Base-by-base conservation (phyloP, 73 alveolate genomes). In the Halteria grandinella region DNA sequence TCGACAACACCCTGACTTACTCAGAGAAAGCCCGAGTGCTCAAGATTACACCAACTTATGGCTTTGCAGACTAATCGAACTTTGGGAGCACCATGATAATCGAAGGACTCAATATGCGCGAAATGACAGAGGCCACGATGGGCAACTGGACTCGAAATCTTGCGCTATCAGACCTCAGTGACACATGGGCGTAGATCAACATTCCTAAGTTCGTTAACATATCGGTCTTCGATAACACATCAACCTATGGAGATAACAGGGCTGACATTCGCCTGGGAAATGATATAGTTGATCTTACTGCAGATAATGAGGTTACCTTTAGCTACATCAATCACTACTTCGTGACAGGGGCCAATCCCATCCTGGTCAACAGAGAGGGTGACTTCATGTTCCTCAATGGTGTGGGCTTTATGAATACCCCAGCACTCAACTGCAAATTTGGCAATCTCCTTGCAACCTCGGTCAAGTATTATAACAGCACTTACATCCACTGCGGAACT, bases 381-480 rank as follows among this genome's bases (percentile, higher is more conserved):
- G 28, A 52, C 31, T 47, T 29, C 3, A 55, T 73, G 23, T 23
- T 57, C 8, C 32, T 73, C 50, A 12, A 2, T 15, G 85, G 85
- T 11, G 85, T 31, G 10, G 34, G 66, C 11, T 54, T 73, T 53
- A 25, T 52, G 21, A 32, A 73, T 40, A 54, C 85, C 1, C 74
- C 69, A 3, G 11, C 58, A 6, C 49, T 73, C 8, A 73, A 73
- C 41, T 73, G 85, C 31, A 73, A 53, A 73, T 73, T 73, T 55
- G 85, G 85, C 4, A 54, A n/a, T 17, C 14, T 8, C 4, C 39
- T 48, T 10, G 62, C 85, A 17, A 39, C 53, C 6, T 8, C 18
- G 8, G 85, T 40, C 1, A 23, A 34, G 21, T 73, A 34, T 54
- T 15, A n/a, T 6, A 73, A 73, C 28, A 37, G 58, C 18, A 53